A percentile compares a stretch with the other conserved stretches of the same genome.
Evolutionary conservation across 495 filamentous ascomycete species (phyloP).

Genomic region (Penicillium bovifimosum): DNA sequence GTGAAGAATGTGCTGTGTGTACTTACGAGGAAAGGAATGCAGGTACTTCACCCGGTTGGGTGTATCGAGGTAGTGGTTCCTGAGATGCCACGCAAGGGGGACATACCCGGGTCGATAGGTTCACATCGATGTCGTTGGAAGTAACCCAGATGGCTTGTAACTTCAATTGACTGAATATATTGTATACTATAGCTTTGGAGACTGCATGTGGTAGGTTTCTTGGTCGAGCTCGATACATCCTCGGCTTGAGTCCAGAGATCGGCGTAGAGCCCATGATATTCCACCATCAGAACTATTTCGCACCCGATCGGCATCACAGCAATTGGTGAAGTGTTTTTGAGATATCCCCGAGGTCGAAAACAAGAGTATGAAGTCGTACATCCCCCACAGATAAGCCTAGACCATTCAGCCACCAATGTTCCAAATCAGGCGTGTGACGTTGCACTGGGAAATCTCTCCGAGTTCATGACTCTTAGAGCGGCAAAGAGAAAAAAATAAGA

Average conservation of each 20-base stretch:
- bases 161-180: too few species aligned
- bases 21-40: conserved; percentile 14
- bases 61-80: background rate
- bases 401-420: background rate
- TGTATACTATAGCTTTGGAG: too few species aligned
- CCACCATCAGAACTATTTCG: too few species aligned
- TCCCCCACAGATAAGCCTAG: too few species aligned
- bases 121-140: background rate
- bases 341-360: too few species aligned
- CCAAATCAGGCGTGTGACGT: background rate
- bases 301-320: too few species aligned
- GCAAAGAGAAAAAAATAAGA: background rate
- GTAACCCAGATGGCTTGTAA: conserved; percentile 6
- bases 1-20: conserved; percentile 15
- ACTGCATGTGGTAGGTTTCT: too few species aligned
- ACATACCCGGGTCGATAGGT: conserved; percentile 8
- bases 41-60: conserved; percentile 5
- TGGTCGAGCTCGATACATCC: too few species aligned
- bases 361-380: too few species aligned
- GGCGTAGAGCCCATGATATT: too few species aligned
- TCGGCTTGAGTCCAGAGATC: too few species aligned
- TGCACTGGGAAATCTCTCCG: background rate
- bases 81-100: conserved; percentile 15
- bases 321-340: too few species aligned
- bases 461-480: background rate